phyloP scores from a whole-genome alignment of 1,284 basidiomycete species.

The Fomitopsis schrenkii region DNA sequence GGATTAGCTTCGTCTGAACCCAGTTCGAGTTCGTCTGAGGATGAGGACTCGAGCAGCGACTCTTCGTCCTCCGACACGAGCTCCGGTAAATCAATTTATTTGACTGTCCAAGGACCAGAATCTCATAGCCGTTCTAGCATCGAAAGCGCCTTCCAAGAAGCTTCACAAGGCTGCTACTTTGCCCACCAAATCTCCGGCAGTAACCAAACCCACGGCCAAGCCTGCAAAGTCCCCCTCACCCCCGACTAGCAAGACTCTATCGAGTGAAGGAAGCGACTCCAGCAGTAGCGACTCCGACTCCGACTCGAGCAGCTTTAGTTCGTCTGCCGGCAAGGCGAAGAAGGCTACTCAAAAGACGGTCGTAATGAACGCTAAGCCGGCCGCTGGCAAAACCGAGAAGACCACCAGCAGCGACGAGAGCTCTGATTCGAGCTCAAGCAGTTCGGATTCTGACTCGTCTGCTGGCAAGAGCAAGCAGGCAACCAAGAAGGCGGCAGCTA shows the following conservation, averaged over 20 bases:
- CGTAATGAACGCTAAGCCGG: constrained; percentile 3
- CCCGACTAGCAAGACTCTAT: constrained; percentile 23
- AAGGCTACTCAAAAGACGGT: constrained; percentile 4
- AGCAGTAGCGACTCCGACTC: constrained; percentile 3
- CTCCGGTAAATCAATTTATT: not conserved
- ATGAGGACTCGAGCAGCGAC: constrained; percentile 3
- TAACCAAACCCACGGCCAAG: constrained; percentile 2
- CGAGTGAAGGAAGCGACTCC: constrained; percentile 10
- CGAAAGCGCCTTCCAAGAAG: not conserved
- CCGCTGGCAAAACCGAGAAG: constrained; percentile 11
- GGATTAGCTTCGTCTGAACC: not conserved
- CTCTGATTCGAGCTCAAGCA: constrained; percentile 10
- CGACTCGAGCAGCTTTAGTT: not conserved
- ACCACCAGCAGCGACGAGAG: constrained; percentile 8
- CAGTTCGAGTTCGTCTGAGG: not conserved
- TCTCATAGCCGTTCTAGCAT: not conserved
- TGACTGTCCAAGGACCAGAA: not conserved
- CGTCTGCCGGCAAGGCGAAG: constrained; percentile 3
- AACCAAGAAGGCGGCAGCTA: constrained; percentile 6
- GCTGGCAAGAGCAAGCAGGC: constrained; percentile 4
- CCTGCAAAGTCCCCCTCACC: constrained; percentile 7
- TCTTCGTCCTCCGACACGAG: not conserved
- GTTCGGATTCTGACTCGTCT: not conserved
- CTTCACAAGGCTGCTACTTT: not conserved
- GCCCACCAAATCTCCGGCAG: not conserved